These are phyloP conservation scores for Coemansia sp. DNA, from an alignment of 192 early-diverging fungal species.

Conservation along the genomic window DNA sequence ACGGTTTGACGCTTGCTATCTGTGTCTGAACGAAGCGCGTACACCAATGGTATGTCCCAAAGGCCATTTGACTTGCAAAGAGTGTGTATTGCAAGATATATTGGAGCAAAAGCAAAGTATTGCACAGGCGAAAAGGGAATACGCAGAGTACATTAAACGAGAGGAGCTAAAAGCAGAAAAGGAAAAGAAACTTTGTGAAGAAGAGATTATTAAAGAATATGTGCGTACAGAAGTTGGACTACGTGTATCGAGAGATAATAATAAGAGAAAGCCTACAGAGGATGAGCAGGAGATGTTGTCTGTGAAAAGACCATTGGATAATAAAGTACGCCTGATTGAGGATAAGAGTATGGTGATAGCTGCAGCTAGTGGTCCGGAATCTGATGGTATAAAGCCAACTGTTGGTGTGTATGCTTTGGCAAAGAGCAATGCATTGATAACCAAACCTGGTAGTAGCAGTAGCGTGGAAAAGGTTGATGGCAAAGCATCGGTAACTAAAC, in stretches of 20 bases:
- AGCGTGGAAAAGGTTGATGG: too few relatives aligned
- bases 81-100: constrained; percentile 83
- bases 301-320: constrained; percentile 6
- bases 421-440: background rate
- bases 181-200: background rate
- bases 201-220: constrained; percentile 6
- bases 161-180: constrained; percentile 21
- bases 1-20: constrained; percentile 80
- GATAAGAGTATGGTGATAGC: too few relatives aligned
- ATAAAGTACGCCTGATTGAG: constrained; percentile 20
- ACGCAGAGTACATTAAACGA: constrained; percentile 43
- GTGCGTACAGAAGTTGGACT: constrained; percentile 16
- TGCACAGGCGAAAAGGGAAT: constrained; percentile 41
- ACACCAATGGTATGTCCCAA: constrained; percentile 13
- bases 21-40: constrained; percentile 62
- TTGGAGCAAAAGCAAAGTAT: constrained; percentile 81
- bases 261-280: background rate
- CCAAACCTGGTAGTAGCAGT: background rate
- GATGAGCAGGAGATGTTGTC: background rate
- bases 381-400: too few relatives aligned
- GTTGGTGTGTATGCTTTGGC: background rate
- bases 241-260: too few relatives aligned
- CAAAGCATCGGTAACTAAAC: too few relatives aligned
- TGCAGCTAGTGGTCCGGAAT: too few relatives aligned
- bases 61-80: constrained; percentile 86